A percentile compares a stretch with the other conserved stretches of the same genome.
Conservation (phyloP, 1,284 basidiomycete species). For the Rhodotorula sp. region DNA sequence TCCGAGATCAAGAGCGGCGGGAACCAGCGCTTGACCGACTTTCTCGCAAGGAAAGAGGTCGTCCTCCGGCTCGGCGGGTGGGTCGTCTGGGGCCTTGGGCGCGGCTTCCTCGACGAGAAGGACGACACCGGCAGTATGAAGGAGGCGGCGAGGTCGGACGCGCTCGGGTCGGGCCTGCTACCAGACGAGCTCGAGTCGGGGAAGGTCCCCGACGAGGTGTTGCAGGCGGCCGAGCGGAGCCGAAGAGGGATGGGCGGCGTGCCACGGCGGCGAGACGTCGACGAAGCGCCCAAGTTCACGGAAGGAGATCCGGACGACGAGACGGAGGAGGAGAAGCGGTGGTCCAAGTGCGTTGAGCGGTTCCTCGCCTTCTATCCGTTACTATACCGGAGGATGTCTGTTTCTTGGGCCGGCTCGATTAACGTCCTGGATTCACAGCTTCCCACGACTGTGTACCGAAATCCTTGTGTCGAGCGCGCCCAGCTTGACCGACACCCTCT, state of each 20-base stretch:
- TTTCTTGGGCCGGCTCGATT: background rate
- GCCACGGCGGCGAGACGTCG: conserved; percentile 25
- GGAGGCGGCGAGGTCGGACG: background rate
- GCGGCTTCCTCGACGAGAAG: conserved; percentile 21
- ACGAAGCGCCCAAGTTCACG: conserved; percentile 12
- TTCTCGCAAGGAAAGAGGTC: conserved; percentile 32
- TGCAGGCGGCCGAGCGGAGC: conserved; percentile 20
- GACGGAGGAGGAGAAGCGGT: conserved; percentile 38
- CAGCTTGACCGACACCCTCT: conserved; percentile 87
- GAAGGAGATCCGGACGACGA: conserved; percentile 26
- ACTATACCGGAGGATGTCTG: too few relatives aligned
- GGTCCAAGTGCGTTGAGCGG: conserved; percentile 34
- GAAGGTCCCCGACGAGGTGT: conserved; percentile 34
- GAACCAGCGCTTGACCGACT: conserved; percentile 37
- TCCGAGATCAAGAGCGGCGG: conserved; percentile 40
- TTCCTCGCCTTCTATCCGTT: background rate
- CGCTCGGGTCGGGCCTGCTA: conserved; percentile 21
- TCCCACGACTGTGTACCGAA: conserved; percentile 91
- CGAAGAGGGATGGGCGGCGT: conserved; percentile 39
- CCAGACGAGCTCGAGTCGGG: conserved; percentile 37
- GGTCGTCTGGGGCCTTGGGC: conserved; percentile 42
- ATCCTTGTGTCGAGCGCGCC: conserved; percentile 94
- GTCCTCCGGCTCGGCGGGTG: conserved; percentile 38
- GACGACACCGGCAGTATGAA: background rate
- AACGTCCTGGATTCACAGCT: conserved; percentile 58